These are phyloP conservation scores for Priceomyces carsonii DNA, from an alignment of 805 yeast genomes.

Conservation along the genomic window DNA sequence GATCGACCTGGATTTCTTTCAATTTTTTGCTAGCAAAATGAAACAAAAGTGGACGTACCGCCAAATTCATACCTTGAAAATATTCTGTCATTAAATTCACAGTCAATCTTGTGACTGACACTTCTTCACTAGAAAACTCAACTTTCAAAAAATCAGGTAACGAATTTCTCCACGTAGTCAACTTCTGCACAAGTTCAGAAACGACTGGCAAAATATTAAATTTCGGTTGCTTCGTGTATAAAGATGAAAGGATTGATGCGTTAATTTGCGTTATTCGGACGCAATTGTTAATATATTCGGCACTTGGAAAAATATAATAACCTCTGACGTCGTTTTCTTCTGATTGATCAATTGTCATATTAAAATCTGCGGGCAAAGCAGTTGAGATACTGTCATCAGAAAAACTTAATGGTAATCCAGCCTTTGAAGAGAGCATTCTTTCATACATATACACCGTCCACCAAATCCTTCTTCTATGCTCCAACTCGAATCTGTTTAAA, in stretches of 20 bases:
- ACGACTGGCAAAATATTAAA: constrained; percentile 75
- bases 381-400: constrained; percentile 83
- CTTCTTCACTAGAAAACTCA: constrained; percentile 54
- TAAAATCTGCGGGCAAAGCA: constrained; percentile 72
- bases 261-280: constrained; percentile 78
- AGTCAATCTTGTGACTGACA: constrained; percentile 62
- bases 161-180: constrained; percentile 65
- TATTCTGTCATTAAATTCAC: constrained; percentile 81
- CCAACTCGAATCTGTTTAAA: constrained; percentile 52
- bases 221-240: constrained; percentile 75
- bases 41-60: constrained; percentile 73
- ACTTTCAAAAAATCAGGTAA: constrained; percentile 66
- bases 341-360: constrained; percentile 46
- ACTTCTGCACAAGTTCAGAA: constrained; percentile 64
- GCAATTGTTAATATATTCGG: constrained; percentile 74
- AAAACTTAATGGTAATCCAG: constrained; percentile 76
- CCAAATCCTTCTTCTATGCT: constrained; percentile 51
- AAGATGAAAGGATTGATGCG: constrained; percentile 66
- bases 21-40: constrained; percentile 73
- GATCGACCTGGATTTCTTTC: constrained; percentile 45
- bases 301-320: constrained; percentile 73
- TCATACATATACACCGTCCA: constrained; percentile 54
- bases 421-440: constrained; percentile 79
- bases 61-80: constrained; percentile 78
- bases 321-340: constrained; percentile 55